Base-by-base conservation (phyloP, 805 yeast genomes). In the Lipomyces orientalis region DNA sequence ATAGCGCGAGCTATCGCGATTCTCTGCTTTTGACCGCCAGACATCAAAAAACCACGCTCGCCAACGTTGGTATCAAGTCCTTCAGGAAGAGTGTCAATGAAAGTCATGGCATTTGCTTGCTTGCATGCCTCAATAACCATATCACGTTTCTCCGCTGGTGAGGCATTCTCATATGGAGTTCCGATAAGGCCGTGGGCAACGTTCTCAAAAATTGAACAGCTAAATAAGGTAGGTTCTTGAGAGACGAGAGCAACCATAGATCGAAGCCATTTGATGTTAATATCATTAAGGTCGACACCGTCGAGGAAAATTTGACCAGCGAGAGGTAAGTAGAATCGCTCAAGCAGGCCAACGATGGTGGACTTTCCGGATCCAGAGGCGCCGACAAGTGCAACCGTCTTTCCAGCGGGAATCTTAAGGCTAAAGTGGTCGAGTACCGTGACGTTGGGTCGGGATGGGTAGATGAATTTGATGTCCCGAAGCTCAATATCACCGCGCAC, bases 321-420 rank as follows among this genome's bases (percentile, higher is more conserved):
- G 3, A 75, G 67, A 4, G 88, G 87, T 68, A 85, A 87, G 73
- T 87, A 87, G 73, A 86, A 86, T 58, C 90, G 78, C 66, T 87
- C 79, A 34, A 87, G 77, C 31, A 87, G 76, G 71, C 86, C 89
- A 2, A 87, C 81, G 12, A 87, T 82, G 0, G 75, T 73, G 51
- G 74, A 70, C 64, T 4, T 81, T 77, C 54, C 92, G 8, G 76
- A 74, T 7, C 97, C 25, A 90, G 88, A 2, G 94, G 96, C 89
- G 1, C 97, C 97, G 25, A 92, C 97, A 72, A 92, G 86, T 12
- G 97, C 97, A 51, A 92, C 94, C 73, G 90, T 91, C 73, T 87
- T 78, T 8, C 97, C 97, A 2, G 94, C 89, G 10, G 93, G 92
- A 86, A 77, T 56, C 12, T 49, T 56, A 31, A 76, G 73, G 52